Percentiles rank a stretch among this genome's conserved stretches.
These are phyloP conservation scores for Cryptococcus sp. DNA, from an alignment of 1,284 basidiomycete genomes.

Conservation along the genomic window DNA sequence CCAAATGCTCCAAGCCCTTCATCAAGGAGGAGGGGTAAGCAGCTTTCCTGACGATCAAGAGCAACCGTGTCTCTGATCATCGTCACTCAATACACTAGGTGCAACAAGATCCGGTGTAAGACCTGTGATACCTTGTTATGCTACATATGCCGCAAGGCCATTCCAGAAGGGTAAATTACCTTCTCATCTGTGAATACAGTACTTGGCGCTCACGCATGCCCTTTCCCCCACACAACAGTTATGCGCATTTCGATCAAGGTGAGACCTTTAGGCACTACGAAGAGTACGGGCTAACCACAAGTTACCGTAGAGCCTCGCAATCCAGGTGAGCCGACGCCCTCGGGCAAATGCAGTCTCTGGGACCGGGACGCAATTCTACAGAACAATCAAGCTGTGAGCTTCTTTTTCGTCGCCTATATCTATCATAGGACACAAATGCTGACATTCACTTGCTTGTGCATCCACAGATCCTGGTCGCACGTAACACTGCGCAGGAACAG, in stretches of 20 bases:
- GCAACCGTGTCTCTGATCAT: not conserved
- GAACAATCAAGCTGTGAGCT: conserved; percentile 60
- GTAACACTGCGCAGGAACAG: conserved; percentile 60
- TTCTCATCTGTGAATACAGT: not conserved
- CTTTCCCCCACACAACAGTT: conserved; percentile 57
- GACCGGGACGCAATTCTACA: conserved; percentile 53
- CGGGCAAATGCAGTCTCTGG: conserved; percentile 66
- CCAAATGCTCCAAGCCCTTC: conserved; percentile 53
- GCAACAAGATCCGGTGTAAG: conserved; percentile 67
- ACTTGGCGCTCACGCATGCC: conserved; percentile 1
- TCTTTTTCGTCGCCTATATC: conserved; percentile 1
- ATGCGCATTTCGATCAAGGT: conserved; percentile 71
- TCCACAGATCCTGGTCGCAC: conserved; percentile 66
- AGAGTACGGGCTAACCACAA: too few relatives aligned
- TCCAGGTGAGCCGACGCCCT: conserved; percentile 18
- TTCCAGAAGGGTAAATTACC: conserved; percentile 43
- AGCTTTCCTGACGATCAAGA: conserved; percentile 53
- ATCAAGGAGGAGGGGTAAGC: conserved; percentile 57
- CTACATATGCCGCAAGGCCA: conserved; percentile 71
- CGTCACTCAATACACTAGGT: conserved; percentile 7
- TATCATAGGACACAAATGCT: not conserved
- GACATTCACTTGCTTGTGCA: not conserved
- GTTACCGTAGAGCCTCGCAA: conserved; percentile 8
- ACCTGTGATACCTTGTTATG: conserved; percentile 70
- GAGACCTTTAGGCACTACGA: not conserved